Conservation (phyloP, 192 early-diverging fungal species). For the Jimgerdemannia lactiflua region DNA sequence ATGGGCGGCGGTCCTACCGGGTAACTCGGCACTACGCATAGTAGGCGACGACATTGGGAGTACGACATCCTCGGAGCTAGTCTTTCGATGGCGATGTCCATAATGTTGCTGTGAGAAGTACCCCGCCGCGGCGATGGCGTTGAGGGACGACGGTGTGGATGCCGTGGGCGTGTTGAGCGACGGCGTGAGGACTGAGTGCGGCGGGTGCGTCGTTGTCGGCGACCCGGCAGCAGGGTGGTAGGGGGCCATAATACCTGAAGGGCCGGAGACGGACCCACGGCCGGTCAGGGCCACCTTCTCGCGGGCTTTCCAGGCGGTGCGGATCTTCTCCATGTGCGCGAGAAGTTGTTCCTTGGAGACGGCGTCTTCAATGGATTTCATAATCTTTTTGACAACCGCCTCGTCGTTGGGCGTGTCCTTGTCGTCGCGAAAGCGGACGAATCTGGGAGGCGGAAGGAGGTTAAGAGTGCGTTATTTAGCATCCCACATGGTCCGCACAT, state of each 20-base stretch:
- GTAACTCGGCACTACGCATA: neutral
- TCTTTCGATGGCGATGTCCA: neutral
- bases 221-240: too few species aligned
- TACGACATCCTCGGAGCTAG: neutral
- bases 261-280: neutral
- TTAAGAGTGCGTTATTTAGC: neutral
- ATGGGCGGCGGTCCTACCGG: neutral
- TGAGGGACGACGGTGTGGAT: neutral
- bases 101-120: neutral
- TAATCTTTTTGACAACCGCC: constrained; percentile 34
- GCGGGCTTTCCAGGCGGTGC: constrained; percentile 38
- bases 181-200: too few species aligned
- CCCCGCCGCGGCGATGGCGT: too few species aligned
- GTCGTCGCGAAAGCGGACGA: constrained; percentile 55
- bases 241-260: neutral
- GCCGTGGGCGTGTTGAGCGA: neutral
- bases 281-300: constrained; percentile 13
- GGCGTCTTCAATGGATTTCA: constrained; percentile 40
- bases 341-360: constrained; percentile 46
- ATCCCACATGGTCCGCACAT: neutral
- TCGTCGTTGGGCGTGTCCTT: constrained; percentile 59
- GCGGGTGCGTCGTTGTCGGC: neutral
- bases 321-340: constrained; percentile 25
- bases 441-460: constrained; percentile 18
- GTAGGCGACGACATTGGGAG: neutral